phyloP scores from a whole-genome alignment of 139 green algal species.

The Eudorina sp. region DNA sequence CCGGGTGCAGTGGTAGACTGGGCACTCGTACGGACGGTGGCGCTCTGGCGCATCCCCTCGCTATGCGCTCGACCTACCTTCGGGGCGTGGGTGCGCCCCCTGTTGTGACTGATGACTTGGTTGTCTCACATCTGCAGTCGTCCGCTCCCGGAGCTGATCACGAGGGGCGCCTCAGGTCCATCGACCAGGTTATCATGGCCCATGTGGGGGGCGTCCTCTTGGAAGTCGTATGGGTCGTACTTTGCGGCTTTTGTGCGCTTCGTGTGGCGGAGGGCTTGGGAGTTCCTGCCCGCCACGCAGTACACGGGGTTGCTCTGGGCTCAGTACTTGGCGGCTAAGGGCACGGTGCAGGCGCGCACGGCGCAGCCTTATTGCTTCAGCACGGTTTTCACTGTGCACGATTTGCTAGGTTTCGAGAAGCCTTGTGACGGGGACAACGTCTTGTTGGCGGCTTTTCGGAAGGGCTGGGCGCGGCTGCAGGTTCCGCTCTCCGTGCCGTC shows the following conservation, averaged over 20 bases:
- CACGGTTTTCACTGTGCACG: too few species aligned
- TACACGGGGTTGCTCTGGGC: background rate
- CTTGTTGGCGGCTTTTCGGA: too few species aligned
- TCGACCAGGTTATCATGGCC: background rate
- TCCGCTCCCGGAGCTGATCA: too few species aligned
- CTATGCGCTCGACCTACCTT: background rate
- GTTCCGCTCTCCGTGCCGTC: too few species aligned
- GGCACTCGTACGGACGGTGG: background rate
- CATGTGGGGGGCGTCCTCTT: background rate
- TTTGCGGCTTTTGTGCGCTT: background rate
- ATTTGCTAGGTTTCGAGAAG: too few species aligned
- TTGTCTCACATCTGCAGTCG: background rate
- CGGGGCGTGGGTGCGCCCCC: background rate
- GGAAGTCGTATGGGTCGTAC: background rate
- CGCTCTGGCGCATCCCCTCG: background rate
- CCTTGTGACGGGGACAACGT: too few species aligned
- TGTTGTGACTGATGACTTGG: background rate
- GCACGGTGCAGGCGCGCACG: too few species aligned
- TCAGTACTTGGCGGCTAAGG: too few species aligned
- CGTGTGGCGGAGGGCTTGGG: background rate
- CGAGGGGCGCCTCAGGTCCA: background rate
- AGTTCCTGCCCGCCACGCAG: background rate
- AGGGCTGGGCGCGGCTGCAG: too few species aligned
- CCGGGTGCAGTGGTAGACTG: conserved; percentile 16
- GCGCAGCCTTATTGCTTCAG: too few species aligned